These are phyloP conservation scores for Dendrobium huoshanense DNA, from an alignment of 106 monocot genomes.

Conservation along the genomic window DNA sequence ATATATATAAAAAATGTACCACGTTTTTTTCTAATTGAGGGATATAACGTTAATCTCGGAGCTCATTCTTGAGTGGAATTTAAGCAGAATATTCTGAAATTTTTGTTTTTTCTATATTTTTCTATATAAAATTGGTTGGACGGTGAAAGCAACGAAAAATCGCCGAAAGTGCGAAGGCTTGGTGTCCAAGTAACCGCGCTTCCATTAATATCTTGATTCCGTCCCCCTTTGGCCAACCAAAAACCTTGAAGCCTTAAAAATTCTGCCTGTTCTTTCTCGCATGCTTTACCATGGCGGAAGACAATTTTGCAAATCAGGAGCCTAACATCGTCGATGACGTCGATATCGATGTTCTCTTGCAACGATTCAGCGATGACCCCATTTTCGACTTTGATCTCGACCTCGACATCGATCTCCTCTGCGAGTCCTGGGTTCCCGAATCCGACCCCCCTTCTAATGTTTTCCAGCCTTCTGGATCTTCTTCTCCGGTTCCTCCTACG, in stretches of 20 bases:
- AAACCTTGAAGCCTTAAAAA: background rate
- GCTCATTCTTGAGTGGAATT: no score
- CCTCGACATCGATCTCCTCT: conserved; percentile 6
- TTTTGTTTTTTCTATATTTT: no score
- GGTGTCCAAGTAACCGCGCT: background rate
- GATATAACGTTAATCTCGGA: no score
- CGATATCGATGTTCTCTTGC: conserved; percentile 9
- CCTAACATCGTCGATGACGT: background rate
- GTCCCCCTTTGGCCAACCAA: background rate
- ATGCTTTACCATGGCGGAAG: background rate
- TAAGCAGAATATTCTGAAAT: no score
- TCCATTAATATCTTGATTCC: background rate
- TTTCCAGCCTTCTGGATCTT: background rate
- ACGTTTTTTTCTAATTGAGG: no score
- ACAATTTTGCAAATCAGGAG: background rate
- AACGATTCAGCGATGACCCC: conserved; percentile 8
- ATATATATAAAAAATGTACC: no score
- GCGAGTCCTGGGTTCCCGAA: background rate
- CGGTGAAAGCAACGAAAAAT: no score
- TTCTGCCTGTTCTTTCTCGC: background rate
- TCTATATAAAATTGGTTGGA: no score
- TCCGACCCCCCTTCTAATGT: background rate
- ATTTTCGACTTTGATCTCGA: background rate
- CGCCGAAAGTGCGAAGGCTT: background rate
- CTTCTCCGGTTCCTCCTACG: background rate